Evolutionary conservation across 345 rosid species (phyloP).

Genomic region (Hibiscus mutabilis): DNA sequence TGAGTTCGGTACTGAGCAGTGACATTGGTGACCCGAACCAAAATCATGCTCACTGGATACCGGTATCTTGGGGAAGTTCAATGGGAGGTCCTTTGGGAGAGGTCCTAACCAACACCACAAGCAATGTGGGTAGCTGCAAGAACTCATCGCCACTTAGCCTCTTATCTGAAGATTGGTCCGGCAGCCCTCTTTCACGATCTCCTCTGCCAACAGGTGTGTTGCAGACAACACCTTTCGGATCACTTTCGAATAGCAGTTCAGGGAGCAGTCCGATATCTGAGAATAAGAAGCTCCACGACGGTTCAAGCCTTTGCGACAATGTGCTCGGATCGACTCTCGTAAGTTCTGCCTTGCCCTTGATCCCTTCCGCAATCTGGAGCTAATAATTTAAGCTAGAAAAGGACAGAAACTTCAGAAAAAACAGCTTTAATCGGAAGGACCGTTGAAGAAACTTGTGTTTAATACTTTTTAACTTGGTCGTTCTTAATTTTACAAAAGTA

Average conservation of each 20-base stretch:
- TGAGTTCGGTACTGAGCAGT: slow-evolving; percentile 14
- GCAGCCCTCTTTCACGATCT: slow-evolving; percentile 17
- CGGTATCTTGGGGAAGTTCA: slow-evolving; percentile 46
- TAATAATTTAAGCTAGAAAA: neutral
- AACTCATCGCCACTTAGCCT: slow-evolving; percentile 27
- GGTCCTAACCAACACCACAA: slow-evolving; percentile 37
- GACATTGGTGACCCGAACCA: slow-evolving; percentile 22
- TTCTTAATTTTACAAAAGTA: too few species aligned
- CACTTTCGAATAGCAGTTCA: slow-evolving; percentile 62
- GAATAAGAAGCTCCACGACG: slow-evolving; percentile 29
- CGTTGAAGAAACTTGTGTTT: neutral
- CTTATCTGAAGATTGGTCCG: slow-evolving; percentile 28
- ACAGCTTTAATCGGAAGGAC: neutral
- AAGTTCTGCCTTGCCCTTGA: slow-evolving; percentile 11
- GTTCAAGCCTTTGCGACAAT: slow-evolving; percentile 23
- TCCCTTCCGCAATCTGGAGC: slow-evolving; percentile 15
- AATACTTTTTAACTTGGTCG: too few species aligned
- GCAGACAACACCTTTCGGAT: slow-evolving; percentile 42
- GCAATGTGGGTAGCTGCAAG: slow-evolving; percentile 16
- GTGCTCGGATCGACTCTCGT: slow-evolving; percentile 23
- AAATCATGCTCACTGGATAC: slow-evolving; percentile 31
- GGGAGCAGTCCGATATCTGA: slow-evolving; percentile 42
- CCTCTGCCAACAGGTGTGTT: slow-evolving; percentile 36
- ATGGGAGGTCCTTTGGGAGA: slow-evolving; percentile 71
- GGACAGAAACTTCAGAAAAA: neutral